Evolutionary conservation across 2,329 filamentous ascomycete genomes (phyloP).

Genomic region (Mollisiaceae sp.): DNA sequence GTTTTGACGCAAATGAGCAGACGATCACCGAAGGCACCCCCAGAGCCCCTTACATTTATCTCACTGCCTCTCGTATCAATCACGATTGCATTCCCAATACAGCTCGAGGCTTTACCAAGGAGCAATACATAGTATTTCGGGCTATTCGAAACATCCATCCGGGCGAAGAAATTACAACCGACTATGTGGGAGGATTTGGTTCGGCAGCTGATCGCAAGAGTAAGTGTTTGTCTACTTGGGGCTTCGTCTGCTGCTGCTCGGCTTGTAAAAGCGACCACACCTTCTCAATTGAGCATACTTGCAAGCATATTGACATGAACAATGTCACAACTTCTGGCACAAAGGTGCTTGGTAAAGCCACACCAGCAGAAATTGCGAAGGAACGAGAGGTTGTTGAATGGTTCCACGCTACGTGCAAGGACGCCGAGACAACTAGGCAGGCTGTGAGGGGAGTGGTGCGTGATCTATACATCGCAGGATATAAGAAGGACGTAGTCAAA

Average conservation of each 20-base stretch:
- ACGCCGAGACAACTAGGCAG: background rate
- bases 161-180: conserved; percentile 9
- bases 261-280: too few relatives aligned
- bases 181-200: background rate
- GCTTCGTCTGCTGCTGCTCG: too few relatives aligned
- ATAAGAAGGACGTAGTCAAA: too few relatives aligned
- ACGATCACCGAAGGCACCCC: background rate
- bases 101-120: background rate
- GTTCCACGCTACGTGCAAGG: background rate
- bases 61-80: conserved; percentile 5
- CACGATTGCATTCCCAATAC: background rate
- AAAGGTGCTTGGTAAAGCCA: too few relatives aligned
- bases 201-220: too few relatives aligned
- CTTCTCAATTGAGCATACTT: too few relatives aligned
- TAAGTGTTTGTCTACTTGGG: too few relatives aligned
- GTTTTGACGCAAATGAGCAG: background rate
- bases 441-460: background rate
- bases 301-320: too few relatives aligned
- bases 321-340: too few relatives aligned
- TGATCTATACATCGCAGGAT: background rate
- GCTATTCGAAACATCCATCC: conserved; percentile 4
- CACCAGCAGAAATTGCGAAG: too few relatives aligned
- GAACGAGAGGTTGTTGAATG: too few relatives aligned
- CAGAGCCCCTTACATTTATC: background rate
- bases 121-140: conserved; percentile 10